A percentile compares a stretch with the other conserved stretches of the same genome.
These are phyloP conservation scores for Yamadazyma conglobata DNA, from an alignment of 1,139 yeast genomes.

Conservation along the genomic window DNA sequence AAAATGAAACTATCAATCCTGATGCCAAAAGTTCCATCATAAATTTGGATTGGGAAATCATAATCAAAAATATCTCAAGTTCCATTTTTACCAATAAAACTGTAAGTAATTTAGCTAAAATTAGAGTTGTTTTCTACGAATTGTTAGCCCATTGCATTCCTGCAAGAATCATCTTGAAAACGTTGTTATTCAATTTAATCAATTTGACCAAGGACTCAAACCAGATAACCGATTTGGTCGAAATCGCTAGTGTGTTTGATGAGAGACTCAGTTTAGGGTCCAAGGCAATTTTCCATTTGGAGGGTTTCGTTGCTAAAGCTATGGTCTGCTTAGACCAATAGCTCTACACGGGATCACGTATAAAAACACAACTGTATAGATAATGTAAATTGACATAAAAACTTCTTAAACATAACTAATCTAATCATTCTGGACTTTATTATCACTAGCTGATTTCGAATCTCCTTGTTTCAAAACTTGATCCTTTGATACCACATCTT, in stretches of 20 bases:
- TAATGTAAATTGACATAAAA: too few species aligned
- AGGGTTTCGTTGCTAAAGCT: constrained; percentile 85
- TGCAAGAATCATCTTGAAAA: constrained; percentile 70
- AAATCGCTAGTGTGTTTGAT: constrained; percentile 72
- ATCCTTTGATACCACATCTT: constrained; percentile 12
- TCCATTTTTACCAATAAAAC: constrained; percentile 58
- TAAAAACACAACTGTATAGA: too few species aligned
- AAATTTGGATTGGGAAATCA: constrained; percentile 83
- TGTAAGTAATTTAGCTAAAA: constrained; percentile 69
- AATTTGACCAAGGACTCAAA: constrained; percentile 24
- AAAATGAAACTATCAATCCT: constrained; percentile 48
- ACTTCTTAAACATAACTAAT: not conserved
- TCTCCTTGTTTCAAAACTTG: constrained; percentile 7
- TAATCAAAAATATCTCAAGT: constrained; percentile 61
- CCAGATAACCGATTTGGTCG: constrained; percentile 53
- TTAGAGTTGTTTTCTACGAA: constrained; percentile 78
- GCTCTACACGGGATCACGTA: too few species aligned
- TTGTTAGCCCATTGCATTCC: constrained; percentile 92
- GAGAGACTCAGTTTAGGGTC: constrained; percentile 84
- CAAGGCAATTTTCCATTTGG: constrained; percentile 89
- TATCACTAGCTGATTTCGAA: constrained; percentile 26
- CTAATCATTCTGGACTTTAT: constrained; percentile 27
- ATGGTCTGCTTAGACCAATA: constrained; percentile 55
- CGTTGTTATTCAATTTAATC: constrained; percentile 58
- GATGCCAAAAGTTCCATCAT: constrained; percentile 32